Evolutionary conservation across 2,329 filamentous ascomycete species (phyloP), one percentile per base, ranked within the genome.

Genomic region (Xylaria sp.): DNA sequence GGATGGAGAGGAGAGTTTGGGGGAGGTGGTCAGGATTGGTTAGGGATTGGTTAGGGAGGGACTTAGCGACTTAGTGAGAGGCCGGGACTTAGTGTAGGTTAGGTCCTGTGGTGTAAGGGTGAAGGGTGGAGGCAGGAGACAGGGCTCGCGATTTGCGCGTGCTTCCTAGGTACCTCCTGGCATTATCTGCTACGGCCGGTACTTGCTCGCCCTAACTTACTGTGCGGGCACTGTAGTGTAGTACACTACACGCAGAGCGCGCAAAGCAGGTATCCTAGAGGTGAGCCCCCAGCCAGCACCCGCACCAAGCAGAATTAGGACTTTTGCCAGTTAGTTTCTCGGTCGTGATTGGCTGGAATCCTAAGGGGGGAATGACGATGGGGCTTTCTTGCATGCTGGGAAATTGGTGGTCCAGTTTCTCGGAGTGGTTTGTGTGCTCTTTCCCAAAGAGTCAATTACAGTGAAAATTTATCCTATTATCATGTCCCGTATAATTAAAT

Each of bases 331-430:
- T 58, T 9, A 27, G 57, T 31, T 51, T 36, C 47, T 20, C 29
- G 13, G 58, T 31, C 17, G n/a, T 61, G 61, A 69, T 71, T 71
- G 69, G 69, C 36, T 17, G 10, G 15, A 25, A n/a, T 61, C 63
- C 65, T 68, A 69, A 69, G 65, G 71, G 70, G 71, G 65, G 64
- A 67, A 60, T 70, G 66, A 64, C 64, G 66, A 72, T 69, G 71
- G 74, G 67, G 68, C 70, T 65, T 59, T 68, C 65, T 68, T 68
- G 73, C 72, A 74, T 71, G 70, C 73, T 74, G 73, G 74, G 73
- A 76, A 76, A 75, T 75, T 75, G 73, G 69, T 29, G 61, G 59
- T 56, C 62, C 61, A 61, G 63, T 69, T 51, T 57, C 55, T n/a
- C 15, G 25, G 47, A 1, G 50, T 66, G 63, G 63, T 57, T 45